Evolutionary conservation across 2,329 filamentous ascomycete species (phyloP).

Genomic region (Clarireedia monteithiana): DNA sequence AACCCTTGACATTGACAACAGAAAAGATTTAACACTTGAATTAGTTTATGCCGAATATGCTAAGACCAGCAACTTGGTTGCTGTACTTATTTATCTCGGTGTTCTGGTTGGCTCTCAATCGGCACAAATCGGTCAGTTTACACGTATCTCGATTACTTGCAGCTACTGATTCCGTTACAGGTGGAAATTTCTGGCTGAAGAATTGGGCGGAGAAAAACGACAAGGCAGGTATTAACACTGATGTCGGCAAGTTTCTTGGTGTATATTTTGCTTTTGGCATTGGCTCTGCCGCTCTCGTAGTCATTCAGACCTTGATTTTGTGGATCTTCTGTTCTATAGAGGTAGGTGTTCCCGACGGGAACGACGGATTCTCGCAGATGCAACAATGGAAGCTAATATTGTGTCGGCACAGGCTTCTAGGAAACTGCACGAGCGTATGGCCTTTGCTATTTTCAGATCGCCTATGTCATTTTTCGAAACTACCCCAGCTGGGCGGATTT

Average conservation of each 20-base stretch:
- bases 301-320: constrained; percentile 85
- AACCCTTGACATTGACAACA: background rate
- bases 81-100: constrained; percentile 72
- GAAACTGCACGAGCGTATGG: constrained; percentile 96
- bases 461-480: constrained; percentile 99
- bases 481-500: constrained; percentile 67
- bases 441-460: constrained; percentile 90
- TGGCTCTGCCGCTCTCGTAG: constrained; percentile 75
- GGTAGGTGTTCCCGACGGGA: constrained; percentile 40
- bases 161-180: constrained; percentile 32
- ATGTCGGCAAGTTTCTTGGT: constrained; percentile 85
- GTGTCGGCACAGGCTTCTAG: constrained; percentile 61
- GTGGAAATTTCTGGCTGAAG: constrained; percentile 88
- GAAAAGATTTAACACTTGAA: background rate
- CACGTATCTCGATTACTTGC: background rate
- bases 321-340: constrained; percentile 99
- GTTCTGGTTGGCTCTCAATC: constrained; percentile 75
- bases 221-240: constrained; percentile 55
- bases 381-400: constrained; percentile 18
- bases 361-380: constrained; percentile 9
- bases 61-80: constrained; percentile 82
- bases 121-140: constrained; percentile 61
- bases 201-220: constrained; percentile 81
- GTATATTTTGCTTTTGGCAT: constrained; percentile 95
- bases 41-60: constrained; percentile 86